These are phyloP conservation scores for Sporisorium iseilematis-ciliati DNA, from an alignment of 1,284 basidiomycete genomes.

Conservation along the genomic window DNA sequence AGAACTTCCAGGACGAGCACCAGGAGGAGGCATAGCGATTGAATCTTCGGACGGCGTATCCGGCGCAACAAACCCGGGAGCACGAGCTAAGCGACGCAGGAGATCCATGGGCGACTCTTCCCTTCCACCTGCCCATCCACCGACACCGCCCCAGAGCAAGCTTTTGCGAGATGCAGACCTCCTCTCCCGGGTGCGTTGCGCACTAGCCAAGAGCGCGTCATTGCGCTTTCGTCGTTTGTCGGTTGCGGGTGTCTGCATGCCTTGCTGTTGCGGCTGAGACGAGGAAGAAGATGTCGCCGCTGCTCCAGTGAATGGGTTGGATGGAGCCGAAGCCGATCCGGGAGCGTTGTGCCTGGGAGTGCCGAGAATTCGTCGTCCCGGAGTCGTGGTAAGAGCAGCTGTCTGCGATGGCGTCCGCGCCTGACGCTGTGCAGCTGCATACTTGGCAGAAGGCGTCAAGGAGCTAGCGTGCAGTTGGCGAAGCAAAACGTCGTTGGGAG, in stretches of 20 bases:
- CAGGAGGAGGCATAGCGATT: slow-evolving; percentile 45
- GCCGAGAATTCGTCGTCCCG: slow-evolving; percentile 37
- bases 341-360: slow-evolving; percentile 27
- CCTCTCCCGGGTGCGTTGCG: slow-evolving; percentile 39
- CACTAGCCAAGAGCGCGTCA: slow-evolving; percentile 43
- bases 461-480: slow-evolving; percentile 37
- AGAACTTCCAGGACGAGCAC: slow-evolving; percentile 10
- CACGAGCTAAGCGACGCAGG: slow-evolving; percentile 41
- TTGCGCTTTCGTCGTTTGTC: slow-evolving; percentile 52
- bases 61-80: slow-evolving; percentile 44
- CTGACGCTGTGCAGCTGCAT: slow-evolving; percentile 20
- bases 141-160: slow-evolving; percentile 47
- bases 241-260: slow-evolving; percentile 45
- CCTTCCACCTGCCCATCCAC: slow-evolving; percentile 51
- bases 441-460: slow-evolving; percentile 37
- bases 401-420: slow-evolving; percentile 31
- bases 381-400: slow-evolving; percentile 25
- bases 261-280: slow-evolving; percentile 16
- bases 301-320: slow-evolving; percentile 17
- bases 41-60: slow-evolving; percentile 43
- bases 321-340: slow-evolving; percentile 17
- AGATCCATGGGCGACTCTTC: slow-evolving; percentile 57
- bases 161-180: slow-evolving; percentile 33
- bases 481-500: slow-evolving; percentile 46
- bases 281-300: slow-evolving; percentile 1